Base-by-base conservation (phyloP, 2,329 filamentous ascomycete species). In the Xylariaceae sp. region DNA sequence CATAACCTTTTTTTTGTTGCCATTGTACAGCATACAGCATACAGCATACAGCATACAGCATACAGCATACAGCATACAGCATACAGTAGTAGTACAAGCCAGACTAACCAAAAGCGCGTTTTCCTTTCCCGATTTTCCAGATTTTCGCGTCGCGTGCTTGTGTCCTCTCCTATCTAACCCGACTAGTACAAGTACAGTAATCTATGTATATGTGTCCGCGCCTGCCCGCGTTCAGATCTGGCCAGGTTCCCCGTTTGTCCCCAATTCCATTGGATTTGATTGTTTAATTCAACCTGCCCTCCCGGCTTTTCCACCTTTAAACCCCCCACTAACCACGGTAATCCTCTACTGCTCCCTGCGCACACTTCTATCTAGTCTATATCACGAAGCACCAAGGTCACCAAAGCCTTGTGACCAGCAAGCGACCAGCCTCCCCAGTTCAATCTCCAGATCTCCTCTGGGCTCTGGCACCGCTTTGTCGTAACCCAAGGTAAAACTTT, bases 91-190 rank as follows among this genome's bases (percentile, higher is more conserved):
- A n/a, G n/a, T n/a, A n/a, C n/a, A n/a, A n/a, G n/a, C n/a, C 21
- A 24, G 21, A 11, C 21, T 24, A 24, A 24, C 21, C 21, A 6
- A 31, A 27, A 40, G 43, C 44, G 44, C 44, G 44, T 41, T 30
- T 38, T 28, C 38, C 26, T 38, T 38, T 42, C 43, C 40, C 38
- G 38, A 27, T 17, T 36, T 34, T 27, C 24, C 31, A 34, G 5
- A 18, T 38, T 43, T 46, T 46, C 45, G 45, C 45, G 45, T 48
- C 45, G 45, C 45, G 43, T 48, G 45, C 43, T 29, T 21, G 26
- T n/a, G n/a, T n/a, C n/a, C n/a, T n/a, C n/a, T n/a, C 30, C 42
- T 8, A 7, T 9, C 31, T 31, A 7, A 24, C 21, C 6, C 6
- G 11, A 24, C 21, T 24, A 24, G 21, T 24, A 6, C 21, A 7